Conservation (phyloP, 345 rosid genomes). For the Noccaea caerulescens region DNA sequence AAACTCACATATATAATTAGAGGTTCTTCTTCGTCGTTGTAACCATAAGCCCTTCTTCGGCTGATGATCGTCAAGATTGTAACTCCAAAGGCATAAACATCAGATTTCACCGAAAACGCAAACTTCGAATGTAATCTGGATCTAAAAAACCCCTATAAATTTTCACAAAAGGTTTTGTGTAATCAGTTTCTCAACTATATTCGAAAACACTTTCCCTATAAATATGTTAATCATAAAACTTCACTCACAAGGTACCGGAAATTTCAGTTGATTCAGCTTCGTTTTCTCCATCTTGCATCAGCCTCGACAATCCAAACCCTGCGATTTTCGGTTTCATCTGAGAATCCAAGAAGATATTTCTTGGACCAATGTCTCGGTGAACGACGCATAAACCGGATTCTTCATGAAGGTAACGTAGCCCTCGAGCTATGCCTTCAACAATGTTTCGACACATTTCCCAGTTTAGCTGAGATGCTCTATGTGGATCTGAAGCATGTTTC, state of each 20-base stretch:
- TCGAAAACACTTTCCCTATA: neutral
- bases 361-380: conserved; percentile 32
- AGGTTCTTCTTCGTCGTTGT: neutral
- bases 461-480: conserved; percentile 20
- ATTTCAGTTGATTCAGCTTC: neutral
- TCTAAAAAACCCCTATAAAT: conserved; percentile 27
- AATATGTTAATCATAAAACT: neutral
- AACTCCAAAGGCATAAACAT: conserved; percentile 43
- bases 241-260: conserved; percentile 23
- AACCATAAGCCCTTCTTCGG: neutral
- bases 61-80: conserved; percentile 33
- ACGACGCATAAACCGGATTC: conserved; percentile 30
- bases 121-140: neutral
- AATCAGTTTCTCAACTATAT: neutral
- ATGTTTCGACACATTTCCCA: conserved; percentile 40
- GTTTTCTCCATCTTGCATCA: conserved; percentile 22
- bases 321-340: conserved; percentile 25
- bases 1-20: conserved; percentile 29
- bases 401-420: conserved; percentile 33
- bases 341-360: conserved; percentile 32
- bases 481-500: conserved; percentile 17
- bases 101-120: conserved; percentile 31
- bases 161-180: neutral
- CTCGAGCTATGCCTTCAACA: conserved; percentile 36
- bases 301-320: conserved; percentile 32